These are phyloP conservation scores for Auriculariales sp. DNA, from an alignment of 768 basidiomycete species.

Conservation along the genomic window DNA sequence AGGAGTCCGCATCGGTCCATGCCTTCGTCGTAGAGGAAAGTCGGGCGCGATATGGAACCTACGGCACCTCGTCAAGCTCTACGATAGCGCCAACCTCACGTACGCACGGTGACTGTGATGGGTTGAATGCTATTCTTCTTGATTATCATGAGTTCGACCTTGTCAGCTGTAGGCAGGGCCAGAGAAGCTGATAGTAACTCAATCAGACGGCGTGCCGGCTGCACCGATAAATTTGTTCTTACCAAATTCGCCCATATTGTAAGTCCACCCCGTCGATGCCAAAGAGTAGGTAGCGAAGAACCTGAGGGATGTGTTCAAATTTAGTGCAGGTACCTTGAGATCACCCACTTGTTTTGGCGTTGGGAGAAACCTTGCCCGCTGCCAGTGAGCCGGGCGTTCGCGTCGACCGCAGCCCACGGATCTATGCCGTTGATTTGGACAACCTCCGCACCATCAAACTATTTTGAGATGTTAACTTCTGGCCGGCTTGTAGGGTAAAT, in stretches of 20 bases:
- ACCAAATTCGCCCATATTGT: conserved; percentile 32
- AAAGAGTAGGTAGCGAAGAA: conserved; percentile 22
- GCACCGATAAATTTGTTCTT: conserved; percentile 29
- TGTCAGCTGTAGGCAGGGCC: conserved; percentile 39
- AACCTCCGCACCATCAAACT: conserved; percentile 37
- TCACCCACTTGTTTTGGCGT: conserved; percentile 18
- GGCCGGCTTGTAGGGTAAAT: too few species aligned
- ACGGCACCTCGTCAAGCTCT: not conserved
- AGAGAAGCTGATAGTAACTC: too few species aligned
- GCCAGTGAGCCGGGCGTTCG: conserved; percentile 35
- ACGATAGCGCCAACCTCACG: not conserved
- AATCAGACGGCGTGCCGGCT: too few species aligned
- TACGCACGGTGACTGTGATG: conserved; percentile 33
- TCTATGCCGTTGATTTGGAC: conserved; percentile 34
- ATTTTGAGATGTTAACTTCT: too few species aligned
- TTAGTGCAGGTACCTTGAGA: not conserved
- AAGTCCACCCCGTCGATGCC: conserved; percentile 14
- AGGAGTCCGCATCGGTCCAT: conserved; percentile 35
- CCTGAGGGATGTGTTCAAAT: conserved; percentile 6
- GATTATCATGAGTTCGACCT: conserved; percentile 31
- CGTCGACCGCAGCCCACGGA: conserved; percentile 36
- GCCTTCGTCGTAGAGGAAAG: conserved; percentile 28
- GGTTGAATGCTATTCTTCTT: conserved; percentile 22
- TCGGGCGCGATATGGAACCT: conserved; percentile 47
- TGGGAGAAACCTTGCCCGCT: conserved; percentile 35